Percentiles rank a stretch among this genome's conserved stretches.
These are phyloP conservation scores for Fusarium euwallaceae DNA, from an alignment of 2,329 filamentous ascomycete species.

Conservation along the genomic window DNA sequence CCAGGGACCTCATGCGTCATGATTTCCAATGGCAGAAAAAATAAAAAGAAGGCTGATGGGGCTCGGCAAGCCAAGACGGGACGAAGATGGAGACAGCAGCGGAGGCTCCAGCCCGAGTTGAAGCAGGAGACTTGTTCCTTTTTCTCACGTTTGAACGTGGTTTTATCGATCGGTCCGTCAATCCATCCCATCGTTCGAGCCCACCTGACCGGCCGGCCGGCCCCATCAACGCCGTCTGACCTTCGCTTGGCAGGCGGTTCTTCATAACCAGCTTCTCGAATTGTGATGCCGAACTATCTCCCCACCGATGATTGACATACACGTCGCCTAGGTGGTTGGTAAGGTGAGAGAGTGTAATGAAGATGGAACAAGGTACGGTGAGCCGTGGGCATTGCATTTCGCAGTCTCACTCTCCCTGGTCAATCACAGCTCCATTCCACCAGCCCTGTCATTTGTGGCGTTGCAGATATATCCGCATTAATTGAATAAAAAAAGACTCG, in stretches of 20 bases:
- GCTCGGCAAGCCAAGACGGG: slow-evolving; percentile 32
- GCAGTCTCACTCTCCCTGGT: slow-evolving; percentile 25
- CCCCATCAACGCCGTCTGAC: slow-evolving; percentile 33
- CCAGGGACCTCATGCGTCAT: slow-evolving; percentile 30
- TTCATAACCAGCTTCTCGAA: not conserved
- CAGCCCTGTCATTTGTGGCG: slow-evolving; percentile 19
- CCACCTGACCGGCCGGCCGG: slow-evolving; percentile 24
- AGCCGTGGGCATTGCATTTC: slow-evolving; percentile 22
- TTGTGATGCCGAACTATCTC: slow-evolving; percentile 6
- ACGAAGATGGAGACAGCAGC: slow-evolving; percentile 19
- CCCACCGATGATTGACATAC: not conserved
- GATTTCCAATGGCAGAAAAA: slow-evolving; percentile 10
- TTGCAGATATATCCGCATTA: slow-evolving; percentile 6
- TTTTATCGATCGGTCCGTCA: slow-evolving; percentile 39
- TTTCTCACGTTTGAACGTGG: slow-evolving; percentile 13
- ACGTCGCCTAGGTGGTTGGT: slow-evolving; percentile 2
- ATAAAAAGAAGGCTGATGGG: slow-evolving; percentile 7
- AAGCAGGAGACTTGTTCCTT: slow-evolving; percentile 18
- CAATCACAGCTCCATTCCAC: slow-evolving; percentile 16
- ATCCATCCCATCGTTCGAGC: slow-evolving; percentile 38
- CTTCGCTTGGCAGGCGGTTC: slow-evolving; percentile 18
- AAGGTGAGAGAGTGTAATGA: not conserved
- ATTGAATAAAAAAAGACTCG: not conserved
- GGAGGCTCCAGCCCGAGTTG: slow-evolving; percentile 29
- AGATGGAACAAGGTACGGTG: slow-evolving; percentile 22